These are phyloP conservation scores for Xylaria cubensis DNA, from an alignment of 495 filamentous ascomycete species.

Conservation along the genomic window DNA sequence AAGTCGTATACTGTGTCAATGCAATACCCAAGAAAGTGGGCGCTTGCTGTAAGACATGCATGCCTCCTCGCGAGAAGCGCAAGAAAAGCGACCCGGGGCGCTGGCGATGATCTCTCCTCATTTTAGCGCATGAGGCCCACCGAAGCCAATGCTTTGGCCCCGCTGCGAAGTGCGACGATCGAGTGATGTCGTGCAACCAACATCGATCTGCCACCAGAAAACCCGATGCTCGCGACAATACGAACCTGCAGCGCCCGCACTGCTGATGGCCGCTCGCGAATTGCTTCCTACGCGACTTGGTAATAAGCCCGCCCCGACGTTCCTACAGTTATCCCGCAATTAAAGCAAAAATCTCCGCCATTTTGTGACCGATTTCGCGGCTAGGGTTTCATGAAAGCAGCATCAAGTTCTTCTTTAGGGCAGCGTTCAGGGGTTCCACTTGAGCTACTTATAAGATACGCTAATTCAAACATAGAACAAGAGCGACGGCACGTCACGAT, in stretches of 20 bases:
- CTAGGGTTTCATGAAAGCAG: background rate
- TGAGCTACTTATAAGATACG: background rate
- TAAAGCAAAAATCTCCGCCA: background rate
- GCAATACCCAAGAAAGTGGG: background rate
- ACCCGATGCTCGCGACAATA: conserved; percentile 12
- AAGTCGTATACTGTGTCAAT: conserved; percentile 19
- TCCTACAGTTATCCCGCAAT: conserved; percentile 10
- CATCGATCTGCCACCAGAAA: conserved; percentile 25
- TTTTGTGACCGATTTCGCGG: background rate
- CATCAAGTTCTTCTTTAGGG: background rate
- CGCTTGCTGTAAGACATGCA: conserved; percentile 11
- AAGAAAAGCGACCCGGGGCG: conserved; percentile 3
- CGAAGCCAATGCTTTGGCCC: conserved; percentile 11
- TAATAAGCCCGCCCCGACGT: background rate
- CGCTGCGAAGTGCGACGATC: conserved; percentile 8
- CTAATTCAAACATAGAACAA: background rate
- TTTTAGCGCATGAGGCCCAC: conserved; percentile 12
- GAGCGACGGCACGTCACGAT: background rate
- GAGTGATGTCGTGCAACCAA: background rate
- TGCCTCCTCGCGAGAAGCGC: conserved; percentile 6
- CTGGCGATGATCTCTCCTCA: conserved; percentile 24
- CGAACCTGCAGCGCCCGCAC: conserved; percentile 10
- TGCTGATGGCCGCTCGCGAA: conserved; percentile 15
- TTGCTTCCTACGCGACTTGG: conserved; percentile 6
- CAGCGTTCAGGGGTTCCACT: background rate